Conservation (phyloP, 441 rosid species). For the Croton laevigatus region DNA sequence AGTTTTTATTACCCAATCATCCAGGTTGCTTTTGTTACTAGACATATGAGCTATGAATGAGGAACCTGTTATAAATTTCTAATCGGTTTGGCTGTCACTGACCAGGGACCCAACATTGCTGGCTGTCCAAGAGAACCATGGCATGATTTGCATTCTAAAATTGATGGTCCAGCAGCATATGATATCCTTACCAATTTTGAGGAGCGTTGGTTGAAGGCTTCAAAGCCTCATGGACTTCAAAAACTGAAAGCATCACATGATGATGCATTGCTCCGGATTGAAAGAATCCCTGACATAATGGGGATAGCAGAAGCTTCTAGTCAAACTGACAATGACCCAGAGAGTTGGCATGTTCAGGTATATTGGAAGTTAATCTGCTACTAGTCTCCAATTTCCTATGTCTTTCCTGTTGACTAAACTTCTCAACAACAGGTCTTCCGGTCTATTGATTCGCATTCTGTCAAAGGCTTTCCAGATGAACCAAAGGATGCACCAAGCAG, state of each 20-base stretch:
- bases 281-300: constrained; percentile 77
- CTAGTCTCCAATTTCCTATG: background rate
- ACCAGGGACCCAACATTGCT: constrained; percentile 40
- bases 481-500: constrained; percentile 72
- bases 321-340: constrained; percentile 45
- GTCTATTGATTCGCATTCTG: constrained; percentile 91
- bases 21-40: background rate
- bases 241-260: constrained; percentile 55
- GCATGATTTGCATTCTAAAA: constrained; percentile 88
- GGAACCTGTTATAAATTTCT: background rate
- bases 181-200: constrained; percentile 86
- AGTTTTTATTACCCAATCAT: background rate
- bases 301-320: constrained; percentile 52
- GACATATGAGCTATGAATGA: background rate
- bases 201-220: constrained; percentile 86
- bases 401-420: constrained; percentile 10
- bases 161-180: constrained; percentile 99
- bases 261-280: constrained; percentile 77
- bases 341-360: constrained; percentile 97
- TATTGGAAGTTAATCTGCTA: constrained; percentile 5
- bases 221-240: constrained; percentile 65
- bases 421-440: constrained; percentile 65
- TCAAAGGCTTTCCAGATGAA: constrained; percentile 87
- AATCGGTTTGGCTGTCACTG: constrained; percentile 16
- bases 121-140: constrained; percentile 93